Evolutionary conservation across 768 basidiomycete species (phyloP).

Genomic region (Suillus plorans): DNA sequence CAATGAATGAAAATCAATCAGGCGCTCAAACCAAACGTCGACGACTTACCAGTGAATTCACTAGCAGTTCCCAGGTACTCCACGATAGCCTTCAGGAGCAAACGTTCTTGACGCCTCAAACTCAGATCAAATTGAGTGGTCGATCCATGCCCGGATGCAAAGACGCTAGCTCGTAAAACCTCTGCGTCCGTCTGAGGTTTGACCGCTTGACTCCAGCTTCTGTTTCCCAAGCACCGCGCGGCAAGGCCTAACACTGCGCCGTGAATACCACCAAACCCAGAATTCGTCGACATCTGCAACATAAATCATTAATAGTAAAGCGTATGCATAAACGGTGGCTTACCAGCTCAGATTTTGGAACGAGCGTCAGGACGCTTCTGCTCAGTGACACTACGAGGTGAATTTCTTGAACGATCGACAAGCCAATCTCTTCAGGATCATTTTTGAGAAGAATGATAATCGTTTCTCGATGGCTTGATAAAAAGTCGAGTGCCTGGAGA

Average conservation of each 20-base stretch:
- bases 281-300: constrained; percentile 53
- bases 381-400: constrained; percentile 77
- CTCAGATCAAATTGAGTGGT: constrained; percentile 59
- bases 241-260: constrained; percentile 74
- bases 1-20: background rate
- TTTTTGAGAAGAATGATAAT: constrained; percentile 81
- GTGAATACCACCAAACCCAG: constrained; percentile 87
- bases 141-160: constrained; percentile 54
- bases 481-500: constrained; percentile 71
- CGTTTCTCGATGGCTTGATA: constrained; percentile 81
- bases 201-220: constrained; percentile 56
- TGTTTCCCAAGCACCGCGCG: constrained; percentile 63
- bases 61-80: constrained; percentile 70
- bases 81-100: constrained; percentile 61
- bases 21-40: too few species aligned
- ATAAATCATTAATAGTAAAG: background rate
- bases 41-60: constrained; percentile 60
- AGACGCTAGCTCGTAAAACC: constrained; percentile 48
- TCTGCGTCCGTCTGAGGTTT: constrained; percentile 69
- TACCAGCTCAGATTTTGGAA: constrained; percentile 79
- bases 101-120: constrained; percentile 54
- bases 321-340: constrained; percentile 27
- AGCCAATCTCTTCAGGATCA: constrained; percentile 57
- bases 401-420: constrained; percentile 74
- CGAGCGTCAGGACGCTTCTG: constrained; percentile 62